These are phyloP conservation scores for Mycosphaerella sp. DNA, from an alignment of 2,329 filamentous ascomycete species.

Conservation along the genomic window DNA sequence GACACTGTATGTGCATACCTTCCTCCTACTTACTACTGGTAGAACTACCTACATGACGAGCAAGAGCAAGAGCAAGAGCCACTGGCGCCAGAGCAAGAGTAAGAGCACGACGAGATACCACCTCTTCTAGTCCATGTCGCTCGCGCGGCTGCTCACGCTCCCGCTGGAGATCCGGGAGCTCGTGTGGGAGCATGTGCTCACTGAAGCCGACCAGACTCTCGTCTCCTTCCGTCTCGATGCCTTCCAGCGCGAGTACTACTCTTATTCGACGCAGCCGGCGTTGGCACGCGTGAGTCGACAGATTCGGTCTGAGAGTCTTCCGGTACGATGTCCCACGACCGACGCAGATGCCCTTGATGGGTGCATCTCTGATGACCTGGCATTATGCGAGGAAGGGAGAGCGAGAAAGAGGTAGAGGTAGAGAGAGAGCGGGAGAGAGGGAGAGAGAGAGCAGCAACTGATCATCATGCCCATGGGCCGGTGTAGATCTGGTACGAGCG, in stretches of 20 bases:
- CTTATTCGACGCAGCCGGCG: constrained; percentile 25
- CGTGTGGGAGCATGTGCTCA: constrained; percentile 26
- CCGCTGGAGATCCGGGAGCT: constrained; percentile 26
- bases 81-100: neutral
- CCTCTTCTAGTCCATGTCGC: constrained; percentile 4
- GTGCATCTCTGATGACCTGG: too few species aligned
- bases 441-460: too few species aligned
- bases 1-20: too few species aligned
- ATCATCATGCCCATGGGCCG: too few species aligned
- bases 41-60: neutral
- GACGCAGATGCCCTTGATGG: too few species aligned
- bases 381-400: too few species aligned
- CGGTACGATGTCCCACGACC: constrained; percentile 1
- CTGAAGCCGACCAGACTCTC: constrained; percentile 16
- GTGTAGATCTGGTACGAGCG: constrained; percentile 25
- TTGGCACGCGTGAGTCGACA: constrained; percentile 26
- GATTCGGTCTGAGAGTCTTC: constrained; percentile 26
- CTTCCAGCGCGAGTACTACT: constrained; percentile 27
- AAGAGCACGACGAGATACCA: too few species aligned
- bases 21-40: too few species aligned
- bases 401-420: too few species aligned
- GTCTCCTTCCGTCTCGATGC: constrained; percentile 30
- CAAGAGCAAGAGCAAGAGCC: neutral
- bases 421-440: too few species aligned
- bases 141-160: constrained; percentile 20